Evolutionary conservation across 2,329 filamentous ascomycete genomes (phyloP), one percentile per base, ranked within the genome.

Genomic region (Stemphylium vesicarium): DNA sequence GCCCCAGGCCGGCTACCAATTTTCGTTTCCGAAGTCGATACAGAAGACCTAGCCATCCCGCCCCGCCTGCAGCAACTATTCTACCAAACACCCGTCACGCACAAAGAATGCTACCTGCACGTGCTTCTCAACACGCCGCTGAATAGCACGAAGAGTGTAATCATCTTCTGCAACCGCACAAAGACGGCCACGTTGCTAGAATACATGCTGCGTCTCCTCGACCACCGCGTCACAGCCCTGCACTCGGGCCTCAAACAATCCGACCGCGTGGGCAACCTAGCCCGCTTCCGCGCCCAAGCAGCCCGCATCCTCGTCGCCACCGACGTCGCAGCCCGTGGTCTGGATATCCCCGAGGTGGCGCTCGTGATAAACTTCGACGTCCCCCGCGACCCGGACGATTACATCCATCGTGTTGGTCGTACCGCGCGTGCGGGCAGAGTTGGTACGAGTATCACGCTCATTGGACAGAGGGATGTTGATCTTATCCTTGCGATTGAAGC

Each of bases 301-400:
- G 92, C 95, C 6, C 85, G 94, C 12, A 90, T 99, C 52, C 84
- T 99, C 1, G 90, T 99, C 10, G 94, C 95, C 1, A 99, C 95
- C 0, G 95, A 99, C 73, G 93, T 99, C 12, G 95, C 95, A 0
- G 91, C 92, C 16, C 86, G 95, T 75, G 95, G 95, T 82, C 85
- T 99, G 4, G 95, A 99, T 78, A 97, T 99, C 58, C 94, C 94
- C 1, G 90, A 92, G 64, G 94, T 98, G 6, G 88, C 85, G 50
- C 78, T 98, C 13, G 95, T 99, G 2, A 80, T 99, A 71, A 98
- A 99, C 77, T 99, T 93, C 77, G 95, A 99, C 72, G 86, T 99
- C 0, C 95, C 95, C 0, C 87, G 94, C n/a, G 92, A 97, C 71
- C 92, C 94, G 3, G 93, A 97, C 74, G 94, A 97, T 77, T 99